Conservation (phyloP, 768 basidiomycete genomes). For the Suillus americanus region DNA sequence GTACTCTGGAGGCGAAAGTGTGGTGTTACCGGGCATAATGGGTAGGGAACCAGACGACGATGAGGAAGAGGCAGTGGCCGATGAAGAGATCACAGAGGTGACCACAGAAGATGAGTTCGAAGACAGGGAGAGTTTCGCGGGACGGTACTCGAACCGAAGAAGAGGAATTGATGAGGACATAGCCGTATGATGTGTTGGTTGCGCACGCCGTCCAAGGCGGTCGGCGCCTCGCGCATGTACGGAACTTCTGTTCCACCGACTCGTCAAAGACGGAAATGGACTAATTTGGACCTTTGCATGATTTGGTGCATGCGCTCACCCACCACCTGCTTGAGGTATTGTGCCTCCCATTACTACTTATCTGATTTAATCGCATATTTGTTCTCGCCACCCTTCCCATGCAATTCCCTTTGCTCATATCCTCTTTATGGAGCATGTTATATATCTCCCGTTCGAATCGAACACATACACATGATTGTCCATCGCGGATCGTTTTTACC, state of each 20-base stretch:
- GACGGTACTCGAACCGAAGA: conserved; percentile 67
- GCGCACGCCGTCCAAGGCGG: neutral
- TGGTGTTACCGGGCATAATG: conserved; percentile 45
- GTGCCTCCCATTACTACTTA: conserved; percentile 7
- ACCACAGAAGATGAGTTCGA: conserved; percentile 79
- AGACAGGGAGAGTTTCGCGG: conserved; percentile 60
- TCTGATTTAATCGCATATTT: conserved; percentile 10
- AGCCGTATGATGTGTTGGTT: conserved; percentile 24
- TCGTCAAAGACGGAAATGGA: conserved; percentile 13
- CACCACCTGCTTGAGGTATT: neutral
- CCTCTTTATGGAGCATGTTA: conserved; percentile 5
- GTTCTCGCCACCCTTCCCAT: conserved; percentile 6
- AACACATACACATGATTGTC: neutral
- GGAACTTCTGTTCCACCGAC: neutral
- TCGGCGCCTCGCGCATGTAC: neutral
- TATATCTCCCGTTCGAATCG: neutral
- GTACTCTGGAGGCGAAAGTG: conserved; percentile 73
- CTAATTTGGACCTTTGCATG: conserved; percentile 21
- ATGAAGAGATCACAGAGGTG: conserved; percentile 46
- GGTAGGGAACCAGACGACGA: conserved; percentile 30
- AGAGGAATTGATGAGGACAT: conserved; percentile 39
- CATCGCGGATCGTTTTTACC: neutral
- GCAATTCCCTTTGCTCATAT: conserved; percentile 6
- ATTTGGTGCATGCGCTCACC: conserved; percentile 8
- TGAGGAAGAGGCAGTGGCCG: conserved; percentile 46